Conservation (phyloP, 1,139 yeast genomes). For the Candida sanyaensis region DNA sequence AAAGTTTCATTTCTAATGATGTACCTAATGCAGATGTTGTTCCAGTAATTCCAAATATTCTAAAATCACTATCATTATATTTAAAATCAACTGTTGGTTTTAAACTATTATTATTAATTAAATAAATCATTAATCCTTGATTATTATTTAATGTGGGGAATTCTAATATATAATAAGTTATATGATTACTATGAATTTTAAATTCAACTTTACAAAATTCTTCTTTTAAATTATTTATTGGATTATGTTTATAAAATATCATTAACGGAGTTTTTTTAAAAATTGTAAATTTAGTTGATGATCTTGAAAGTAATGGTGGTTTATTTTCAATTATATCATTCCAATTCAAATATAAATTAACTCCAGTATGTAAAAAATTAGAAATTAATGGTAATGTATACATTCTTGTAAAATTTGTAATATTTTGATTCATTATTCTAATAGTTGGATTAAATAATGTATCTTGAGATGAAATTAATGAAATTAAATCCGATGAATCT, state of each 20-base stretch:
- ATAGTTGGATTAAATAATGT: conserved; percentile 26
- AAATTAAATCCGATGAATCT: conserved; percentile 18
- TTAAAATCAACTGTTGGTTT: conserved; percentile 37
- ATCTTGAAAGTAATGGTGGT: conserved; percentile 25
- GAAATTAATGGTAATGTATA: conserved; percentile 32
- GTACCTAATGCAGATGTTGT: conserved; percentile 40
- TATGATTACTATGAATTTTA: conserved; percentile 31
- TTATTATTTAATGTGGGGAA: conserved; percentile 19
- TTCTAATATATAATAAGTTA: conserved; percentile 36
- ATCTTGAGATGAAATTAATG: conserved; percentile 28
- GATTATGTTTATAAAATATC: conserved; percentile 21
- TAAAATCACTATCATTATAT: conserved; percentile 29
- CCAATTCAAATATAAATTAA: conserved; percentile 9
- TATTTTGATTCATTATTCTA: conserved; percentile 24
- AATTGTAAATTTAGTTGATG: conserved; percentile 29
- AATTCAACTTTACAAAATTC: conserved; percentile 36
- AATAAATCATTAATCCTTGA: conserved; percentile 8
- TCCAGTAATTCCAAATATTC: conserved; percentile 39
- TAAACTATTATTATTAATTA: conserved; percentile 33
- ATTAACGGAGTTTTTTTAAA: conserved; percentile 30
- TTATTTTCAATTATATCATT: conserved; percentile 4
- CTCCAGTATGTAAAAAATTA: conserved; percentile 30
- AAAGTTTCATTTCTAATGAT: conserved; percentile 30
- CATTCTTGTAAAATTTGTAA: conserved; percentile 20
- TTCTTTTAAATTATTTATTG: conserved; percentile 9